phyloP scores from a whole-genome alignment of 352 stramenopile genomes.

The Phytophthora cryptogea region DNA sequence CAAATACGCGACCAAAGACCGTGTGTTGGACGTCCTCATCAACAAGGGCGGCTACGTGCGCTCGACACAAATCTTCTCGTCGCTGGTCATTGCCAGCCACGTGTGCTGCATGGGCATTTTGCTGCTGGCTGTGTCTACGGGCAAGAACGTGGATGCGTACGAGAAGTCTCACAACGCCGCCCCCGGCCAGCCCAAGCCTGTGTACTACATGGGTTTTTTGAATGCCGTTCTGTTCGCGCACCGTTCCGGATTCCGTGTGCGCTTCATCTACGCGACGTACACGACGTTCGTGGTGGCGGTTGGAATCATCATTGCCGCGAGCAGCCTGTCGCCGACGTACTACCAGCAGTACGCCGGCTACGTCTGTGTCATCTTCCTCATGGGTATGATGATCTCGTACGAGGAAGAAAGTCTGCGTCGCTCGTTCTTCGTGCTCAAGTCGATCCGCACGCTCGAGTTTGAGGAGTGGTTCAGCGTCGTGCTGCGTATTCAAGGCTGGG shows the following conservation, averaged over 20 bases:
- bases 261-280: slow-evolving; percentile 81
- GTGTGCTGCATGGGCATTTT: slow-evolving; percentile 76
- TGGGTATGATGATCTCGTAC: slow-evolving; percentile 88
- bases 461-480: slow-evolving; percentile 82
- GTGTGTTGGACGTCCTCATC: slow-evolving; percentile 59
- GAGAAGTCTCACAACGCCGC: slow-evolving; percentile 19
- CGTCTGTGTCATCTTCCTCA: slow-evolving; percentile 64
- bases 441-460: slow-evolving; percentile 79
- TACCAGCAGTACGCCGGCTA: slow-evolving; percentile 78
- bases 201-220: slow-evolving; percentile 86
- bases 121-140: slow-evolving; percentile 62
- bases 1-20: slow-evolving; percentile 53
- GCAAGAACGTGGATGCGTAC: slow-evolving; percentile 34
- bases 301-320: slow-evolving; percentile 68
- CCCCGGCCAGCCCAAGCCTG: slow-evolving; percentile 62
- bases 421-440: slow-evolving; percentile 85
- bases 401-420: slow-evolving; percentile 80
- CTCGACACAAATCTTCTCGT: slow-evolving; percentile 80
- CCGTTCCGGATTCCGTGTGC: slow-evolving; percentile 76
- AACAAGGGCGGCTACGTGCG: slow-evolving; percentile 82
- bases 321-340: slow-evolving; percentile 50
- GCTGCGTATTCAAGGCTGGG: slow-evolving; percentile 73
- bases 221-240: slow-evolving; percentile 82
- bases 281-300: slow-evolving; percentile 68
- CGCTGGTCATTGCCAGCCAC: slow-evolving; percentile 69